Evolutionary conservation across 106 monocot species (phyloP).

Genomic region (Dendrobium officinale): DNA sequence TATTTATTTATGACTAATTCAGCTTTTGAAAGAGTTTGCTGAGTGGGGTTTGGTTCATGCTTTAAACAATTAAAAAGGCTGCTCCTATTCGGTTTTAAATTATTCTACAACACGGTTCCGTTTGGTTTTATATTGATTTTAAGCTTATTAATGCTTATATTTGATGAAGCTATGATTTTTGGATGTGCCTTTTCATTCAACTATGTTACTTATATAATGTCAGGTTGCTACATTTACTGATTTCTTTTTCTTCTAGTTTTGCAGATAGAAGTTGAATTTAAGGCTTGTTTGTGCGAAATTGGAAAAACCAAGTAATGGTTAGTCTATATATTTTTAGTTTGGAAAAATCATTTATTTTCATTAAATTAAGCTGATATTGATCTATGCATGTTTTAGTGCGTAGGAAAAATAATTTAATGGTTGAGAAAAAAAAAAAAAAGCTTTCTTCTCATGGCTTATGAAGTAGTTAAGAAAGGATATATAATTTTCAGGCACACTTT

Average conservation of each 20-base stretch:
- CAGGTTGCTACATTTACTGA: background rate
- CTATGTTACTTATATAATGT: background rate
- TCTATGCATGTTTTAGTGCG: background rate
- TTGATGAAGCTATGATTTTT: background rate
- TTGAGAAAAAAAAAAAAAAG: too few species aligned
- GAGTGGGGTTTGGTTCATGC: background rate
- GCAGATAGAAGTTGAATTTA: background rate
- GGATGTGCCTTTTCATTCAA: background rate
- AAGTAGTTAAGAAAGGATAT: too few species aligned
- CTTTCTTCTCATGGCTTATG: too few species aligned
- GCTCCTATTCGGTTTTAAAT: background rate
- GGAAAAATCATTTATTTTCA: background rate
- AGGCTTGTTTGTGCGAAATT: background rate
- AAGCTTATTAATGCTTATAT: background rate
- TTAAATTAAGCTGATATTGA: background rate
- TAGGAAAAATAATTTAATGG: too few species aligned
- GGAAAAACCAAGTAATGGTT: background rate
- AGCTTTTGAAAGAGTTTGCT: too few species aligned
- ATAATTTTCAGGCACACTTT: too few species aligned
- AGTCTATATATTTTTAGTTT: background rate
- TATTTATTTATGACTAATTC: too few species aligned
- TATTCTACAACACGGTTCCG: background rate
- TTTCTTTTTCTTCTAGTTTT: background rate
- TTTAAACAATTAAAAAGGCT: background rate
- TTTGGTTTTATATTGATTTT: background rate